phyloP scores from a whole-genome alignment of 2,329 filamentous ascomycete species.

The Akanthomyces dipterigenus region DNA sequence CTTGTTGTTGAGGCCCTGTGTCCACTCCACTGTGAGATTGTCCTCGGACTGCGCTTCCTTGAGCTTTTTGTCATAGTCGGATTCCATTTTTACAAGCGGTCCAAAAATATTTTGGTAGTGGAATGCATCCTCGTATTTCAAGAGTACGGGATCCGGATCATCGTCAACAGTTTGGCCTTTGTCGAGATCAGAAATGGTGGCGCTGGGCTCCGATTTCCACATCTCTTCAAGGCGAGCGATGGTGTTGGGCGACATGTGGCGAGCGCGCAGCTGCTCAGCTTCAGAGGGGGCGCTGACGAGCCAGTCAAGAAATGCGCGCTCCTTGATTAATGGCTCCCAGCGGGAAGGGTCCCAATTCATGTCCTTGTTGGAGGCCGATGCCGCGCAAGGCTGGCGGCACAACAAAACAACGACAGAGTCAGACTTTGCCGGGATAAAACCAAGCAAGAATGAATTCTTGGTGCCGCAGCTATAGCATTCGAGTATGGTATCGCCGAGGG shows the following conservation, averaged over 20 bases:
- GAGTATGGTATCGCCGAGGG: constrained; percentile 88
- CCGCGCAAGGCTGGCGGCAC: constrained; percentile 92
- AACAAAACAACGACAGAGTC: constrained; percentile 96
- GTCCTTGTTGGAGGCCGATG: constrained; percentile 92
- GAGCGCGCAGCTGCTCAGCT: constrained; percentile 89
- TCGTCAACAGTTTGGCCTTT: constrained; percentile 90
- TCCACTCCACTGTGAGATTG: constrained; percentile 89
- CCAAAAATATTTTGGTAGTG: constrained; percentile 99
- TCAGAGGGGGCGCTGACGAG: constrained; percentile 85
- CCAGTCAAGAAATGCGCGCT: constrained; percentile 91
- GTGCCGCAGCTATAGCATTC: constrained; percentile 99
- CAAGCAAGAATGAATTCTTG: constrained; percentile 97
- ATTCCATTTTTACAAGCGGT: constrained; percentile 96
- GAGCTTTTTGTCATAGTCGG: constrained; percentile 96
- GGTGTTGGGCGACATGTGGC: constrained; percentile 87
- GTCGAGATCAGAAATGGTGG: constrained; percentile 85
- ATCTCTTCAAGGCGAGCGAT: constrained; percentile 96
- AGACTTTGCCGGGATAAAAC: constrained; percentile 97
- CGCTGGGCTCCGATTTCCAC: constrained; percentile 92
- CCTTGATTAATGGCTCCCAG: constrained; percentile 96
- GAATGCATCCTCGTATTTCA: constrained; percentile 94
- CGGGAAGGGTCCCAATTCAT: constrained; percentile 99
- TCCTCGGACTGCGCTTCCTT: constrained; percentile 98
- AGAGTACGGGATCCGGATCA: constrained; percentile 83
- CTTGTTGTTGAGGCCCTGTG: constrained; percentile 94